These are phyloP conservation scores for Gaertneriomyces sp. DNA, from an alignment of 192 early-diverging fungal genomes.

Conservation along the genomic window DNA sequence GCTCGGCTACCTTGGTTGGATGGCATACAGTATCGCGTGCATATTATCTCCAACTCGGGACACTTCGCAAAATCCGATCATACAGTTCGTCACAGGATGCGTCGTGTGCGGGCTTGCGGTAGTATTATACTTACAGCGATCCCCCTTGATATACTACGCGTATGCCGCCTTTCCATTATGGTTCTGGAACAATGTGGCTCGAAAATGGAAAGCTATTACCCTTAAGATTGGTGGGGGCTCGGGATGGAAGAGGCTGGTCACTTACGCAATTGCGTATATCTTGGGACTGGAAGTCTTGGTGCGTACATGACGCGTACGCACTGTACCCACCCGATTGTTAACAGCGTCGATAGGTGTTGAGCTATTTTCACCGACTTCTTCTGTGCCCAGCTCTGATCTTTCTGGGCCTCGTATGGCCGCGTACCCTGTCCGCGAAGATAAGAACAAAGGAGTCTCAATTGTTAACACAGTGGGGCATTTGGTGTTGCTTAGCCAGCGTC, in stretches of 20 bases:
- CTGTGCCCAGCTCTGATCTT: constrained; percentile 63
- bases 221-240: too few species aligned
- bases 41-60: constrained; percentile 30
- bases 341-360: constrained; percentile 57
- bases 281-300: constrained; percentile 76
- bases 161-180: constrained; percentile 81
- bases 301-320: not conserved
- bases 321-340: too few species aligned
- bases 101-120: constrained; percentile 1
- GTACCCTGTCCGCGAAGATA: constrained; percentile 51
- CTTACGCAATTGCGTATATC: constrained; percentile 44
- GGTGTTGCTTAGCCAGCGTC: constrained; percentile 60
- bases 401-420: constrained; percentile 63
- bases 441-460: constrained; percentile 43
- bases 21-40: constrained; percentile 75
- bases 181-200: constrained; percentile 64
- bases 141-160: constrained; percentile 81
- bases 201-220: not conserved
- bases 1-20: constrained; percentile 88
- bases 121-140: constrained; percentile 65
- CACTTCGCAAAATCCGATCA: too few species aligned
- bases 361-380: constrained; percentile 76
- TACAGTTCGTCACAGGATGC: too few species aligned
- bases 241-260: too few species aligned
- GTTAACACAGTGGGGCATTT: constrained; percentile 60